A percentile compares a stretch with the other conserved stretches of the same genome.
phyloP scores from a whole-genome alignment of 1,284 basidiomycete genomes.

The Cryptococcus hybrid region DNA sequence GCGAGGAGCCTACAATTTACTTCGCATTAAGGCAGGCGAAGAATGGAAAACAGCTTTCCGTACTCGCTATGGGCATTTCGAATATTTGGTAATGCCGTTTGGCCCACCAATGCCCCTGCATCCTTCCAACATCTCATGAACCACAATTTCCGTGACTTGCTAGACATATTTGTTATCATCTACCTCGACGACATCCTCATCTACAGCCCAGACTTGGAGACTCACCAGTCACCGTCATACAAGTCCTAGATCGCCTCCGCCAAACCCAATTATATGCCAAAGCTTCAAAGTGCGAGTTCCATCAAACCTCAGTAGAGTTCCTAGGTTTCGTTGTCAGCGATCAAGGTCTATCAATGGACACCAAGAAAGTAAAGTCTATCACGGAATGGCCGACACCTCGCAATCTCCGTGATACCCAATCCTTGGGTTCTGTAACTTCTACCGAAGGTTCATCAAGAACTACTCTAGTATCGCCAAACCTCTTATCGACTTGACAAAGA shows the following conservation, averaged over 20 bases:
- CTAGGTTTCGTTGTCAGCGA: conserved; percentile 1
- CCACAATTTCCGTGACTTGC: conserved; percentile 26
- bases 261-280: conserved; percentile 46
- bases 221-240: conserved; percentile 28
- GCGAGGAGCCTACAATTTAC: conserved; percentile 31
- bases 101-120: conserved; percentile 52
- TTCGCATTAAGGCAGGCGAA: conserved; percentile 29
- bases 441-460: background rate
- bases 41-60: conserved; percentile 37
- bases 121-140: conserved; percentile 48
- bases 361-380: conserved; percentile 2
- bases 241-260: conserved; percentile 47
- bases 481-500: too few species aligned
- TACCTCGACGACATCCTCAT: conserved; percentile 50
- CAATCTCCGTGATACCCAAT: background rate
- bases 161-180: conserved; percentile 35
- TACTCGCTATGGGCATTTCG: conserved; percentile 44
- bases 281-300: conserved; percentile 51
- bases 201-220: conserved; percentile 51
- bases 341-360: conserved; percentile 3
- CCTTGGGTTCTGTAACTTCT: background rate
- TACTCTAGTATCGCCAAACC: background rate
- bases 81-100: conserved; percentile 51
- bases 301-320: conserved; percentile 5
- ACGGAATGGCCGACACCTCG: conserved; percentile 1